phyloP scores from a whole-genome alignment of 2,329 filamentous ascomycete genomes.

The Talaromyces sp. region DNA sequence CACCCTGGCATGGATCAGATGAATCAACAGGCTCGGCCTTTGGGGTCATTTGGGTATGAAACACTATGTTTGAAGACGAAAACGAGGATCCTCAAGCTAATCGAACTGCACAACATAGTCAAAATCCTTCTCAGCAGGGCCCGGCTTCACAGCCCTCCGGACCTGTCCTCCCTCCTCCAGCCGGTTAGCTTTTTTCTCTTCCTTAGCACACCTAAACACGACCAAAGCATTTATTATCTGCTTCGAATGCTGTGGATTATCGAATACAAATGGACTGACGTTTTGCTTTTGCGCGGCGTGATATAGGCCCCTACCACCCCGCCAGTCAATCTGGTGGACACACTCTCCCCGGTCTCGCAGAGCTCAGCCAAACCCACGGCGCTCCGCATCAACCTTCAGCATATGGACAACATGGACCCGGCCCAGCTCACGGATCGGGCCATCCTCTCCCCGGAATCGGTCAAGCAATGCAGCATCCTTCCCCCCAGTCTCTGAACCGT shows the following conservation, averaged over 20 bases:
- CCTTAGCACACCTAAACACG: neutral
- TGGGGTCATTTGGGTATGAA: slow-evolving; percentile 49
- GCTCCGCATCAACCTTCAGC: slow-evolving; percentile 45
- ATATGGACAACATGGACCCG: slow-evolving; percentile 46
- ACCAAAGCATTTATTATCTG: neutral
- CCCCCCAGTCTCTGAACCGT: slow-evolving; percentile 46
- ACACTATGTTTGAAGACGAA: neutral
- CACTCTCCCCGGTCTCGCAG: slow-evolving; percentile 49
- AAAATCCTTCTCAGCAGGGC: slow-evolving; percentile 43
- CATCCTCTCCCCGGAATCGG: slow-evolving; percentile 46
- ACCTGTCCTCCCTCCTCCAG: slow-evolving; percentile 44
- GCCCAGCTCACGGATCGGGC: slow-evolving; percentile 37
- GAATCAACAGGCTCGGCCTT: slow-evolving; percentile 46
- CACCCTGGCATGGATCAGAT: slow-evolving; percentile 48
- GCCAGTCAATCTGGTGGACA: slow-evolving; percentile 47
- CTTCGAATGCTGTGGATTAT: neutral
- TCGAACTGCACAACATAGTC: slow-evolving; percentile 24
- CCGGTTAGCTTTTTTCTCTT: slow-evolving; percentile 35
- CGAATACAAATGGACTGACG: slow-evolving; percentile 18
- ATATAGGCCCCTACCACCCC: slow-evolving; percentile 45
- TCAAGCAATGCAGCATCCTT: slow-evolving; percentile 47
- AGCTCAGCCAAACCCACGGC: slow-evolving; percentile 49
- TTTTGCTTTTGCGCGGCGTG: slow-evolving; percentile 2
- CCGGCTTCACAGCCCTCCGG: slow-evolving; percentile 41
- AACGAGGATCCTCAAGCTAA: neutral